Conservation (phyloP, 352 stramenopile species). For the Phytophthora lateralis region DNA sequence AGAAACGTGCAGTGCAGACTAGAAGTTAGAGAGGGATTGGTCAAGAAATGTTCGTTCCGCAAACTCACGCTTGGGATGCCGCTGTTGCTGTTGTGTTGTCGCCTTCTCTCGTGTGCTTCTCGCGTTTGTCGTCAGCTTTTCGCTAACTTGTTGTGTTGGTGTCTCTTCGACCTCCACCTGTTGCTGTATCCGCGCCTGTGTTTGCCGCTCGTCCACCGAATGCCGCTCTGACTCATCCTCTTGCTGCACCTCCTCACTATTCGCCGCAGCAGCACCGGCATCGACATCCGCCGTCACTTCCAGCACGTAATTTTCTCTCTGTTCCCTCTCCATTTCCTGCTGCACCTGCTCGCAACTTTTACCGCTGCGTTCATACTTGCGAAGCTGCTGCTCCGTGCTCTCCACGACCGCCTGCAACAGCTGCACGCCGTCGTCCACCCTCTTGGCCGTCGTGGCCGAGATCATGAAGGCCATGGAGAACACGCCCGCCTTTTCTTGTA, state of each 20-base stretch:
- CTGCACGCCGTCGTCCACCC: constrained; percentile 45
- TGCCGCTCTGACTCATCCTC: constrained; percentile 2
- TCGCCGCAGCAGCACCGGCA: too few species aligned
- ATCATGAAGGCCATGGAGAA: constrained; percentile 62
- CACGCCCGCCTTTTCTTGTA: background rate
- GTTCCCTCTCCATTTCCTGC: background rate
- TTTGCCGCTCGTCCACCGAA: constrained; percentile 35
- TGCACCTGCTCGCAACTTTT: constrained; percentile 13
- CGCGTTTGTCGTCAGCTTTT: background rate
- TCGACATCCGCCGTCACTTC: background rate
- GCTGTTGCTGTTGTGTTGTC: constrained; percentile 16
- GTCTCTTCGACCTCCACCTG: background rate
- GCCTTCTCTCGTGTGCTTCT: constrained; percentile 25
- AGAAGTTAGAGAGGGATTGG: background rate
- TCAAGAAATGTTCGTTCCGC: background rate
- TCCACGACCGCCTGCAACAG: constrained; percentile 43
- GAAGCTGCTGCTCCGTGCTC: constrained; percentile 46
- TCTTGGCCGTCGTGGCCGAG: constrained; percentile 51
- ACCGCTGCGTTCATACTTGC: constrained; percentile 11
- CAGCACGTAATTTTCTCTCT: background rate
- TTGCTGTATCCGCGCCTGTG: constrained; percentile 48
- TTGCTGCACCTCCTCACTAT: constrained; percentile 2
- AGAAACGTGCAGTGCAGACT: too few species aligned
- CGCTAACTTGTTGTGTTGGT: constrained; percentile 2
- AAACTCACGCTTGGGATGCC: constrained; percentile 36